These are phyloP conservation scores for Rhipidocladum racemiflorum DNA, from an alignment of 176 grass and related monocot genomes.

Conservation along the genomic window DNA sequence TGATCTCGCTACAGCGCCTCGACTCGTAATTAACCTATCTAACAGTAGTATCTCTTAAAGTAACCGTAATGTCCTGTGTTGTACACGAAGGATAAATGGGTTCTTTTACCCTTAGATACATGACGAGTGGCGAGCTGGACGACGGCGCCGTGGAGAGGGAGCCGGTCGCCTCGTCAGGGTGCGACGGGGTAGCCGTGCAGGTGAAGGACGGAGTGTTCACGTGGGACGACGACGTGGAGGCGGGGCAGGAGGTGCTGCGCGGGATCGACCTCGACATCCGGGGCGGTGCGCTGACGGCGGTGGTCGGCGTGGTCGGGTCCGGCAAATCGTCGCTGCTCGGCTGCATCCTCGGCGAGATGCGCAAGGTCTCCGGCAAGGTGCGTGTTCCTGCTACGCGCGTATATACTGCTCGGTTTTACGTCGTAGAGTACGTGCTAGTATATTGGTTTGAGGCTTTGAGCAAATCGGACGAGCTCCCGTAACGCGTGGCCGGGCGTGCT, in stretches of 20 bases:
- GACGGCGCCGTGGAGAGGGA: conserved; percentile 57
- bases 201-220: conserved; percentile 60
- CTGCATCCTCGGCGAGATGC: conserved; percentile 89
- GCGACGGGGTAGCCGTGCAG: conserved; percentile 50
- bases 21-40: conserved; percentile 33
- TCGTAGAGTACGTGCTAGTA: background rate
- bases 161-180: background rate
- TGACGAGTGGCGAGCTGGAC: conserved; percentile 81
- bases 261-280: conserved; percentile 61
- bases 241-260: conserved; percentile 36
- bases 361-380: conserved; percentile 79
- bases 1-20: conserved; percentile 66
- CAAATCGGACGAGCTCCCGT: background rate
- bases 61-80: no score
- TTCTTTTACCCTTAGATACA: conserved; percentile 35
- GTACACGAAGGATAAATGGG: background rate
- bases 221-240: conserved; percentile 73
- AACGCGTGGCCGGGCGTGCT: no score
- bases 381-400: no score
- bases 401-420: background rate
- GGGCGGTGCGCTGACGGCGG: conserved; percentile 58
- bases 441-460: background rate
- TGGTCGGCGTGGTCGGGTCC: conserved; percentile 82
- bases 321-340: conserved; percentile 90
- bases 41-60: no score